phyloP scores from a whole-genome alignment of 2,329 filamentous ascomycete species.

The Alternaria arbusti region DNA sequence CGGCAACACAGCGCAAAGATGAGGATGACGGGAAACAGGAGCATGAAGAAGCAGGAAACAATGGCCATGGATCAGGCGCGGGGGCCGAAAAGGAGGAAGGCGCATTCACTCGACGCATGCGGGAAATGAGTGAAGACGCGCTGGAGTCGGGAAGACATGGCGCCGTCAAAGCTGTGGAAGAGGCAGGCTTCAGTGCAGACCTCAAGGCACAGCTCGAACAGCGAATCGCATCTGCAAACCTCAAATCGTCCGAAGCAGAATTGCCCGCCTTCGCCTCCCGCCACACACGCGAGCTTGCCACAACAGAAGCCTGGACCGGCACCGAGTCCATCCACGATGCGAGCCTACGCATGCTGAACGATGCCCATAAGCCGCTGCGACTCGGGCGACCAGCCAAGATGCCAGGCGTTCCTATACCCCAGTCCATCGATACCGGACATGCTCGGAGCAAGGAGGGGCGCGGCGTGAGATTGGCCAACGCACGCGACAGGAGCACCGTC shows the following conservation, averaged over 20 bases:
- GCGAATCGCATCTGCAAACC: slow-evolving; percentile 62
- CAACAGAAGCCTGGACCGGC: slow-evolving; percentile 77
- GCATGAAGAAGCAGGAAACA: slow-evolving; percentile 18
- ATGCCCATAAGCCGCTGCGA: slow-evolving; percentile 62
- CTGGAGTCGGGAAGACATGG: slow-evolving; percentile 62
- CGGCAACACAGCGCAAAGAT: slow-evolving; percentile 23
- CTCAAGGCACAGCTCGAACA: slow-evolving; percentile 65
- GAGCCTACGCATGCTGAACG: slow-evolving; percentile 77
- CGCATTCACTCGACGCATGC: slow-evolving; percentile 64
- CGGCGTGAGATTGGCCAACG: slow-evolving; percentile 59
- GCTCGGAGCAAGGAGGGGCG: slow-evolving; percentile 48
- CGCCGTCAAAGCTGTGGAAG: slow-evolving; percentile 63
- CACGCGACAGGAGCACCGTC: slow-evolving; percentile 63
- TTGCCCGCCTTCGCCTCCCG: slow-evolving; percentile 68
- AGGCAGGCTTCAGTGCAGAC: slow-evolving; percentile 68
- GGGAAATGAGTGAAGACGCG: slow-evolving; percentile 66
- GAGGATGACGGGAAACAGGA: slow-evolving; percentile 14
- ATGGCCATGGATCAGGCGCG: not conserved
- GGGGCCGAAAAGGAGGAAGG: slow-evolving; percentile 49
- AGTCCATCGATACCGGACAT: slow-evolving; percentile 41
- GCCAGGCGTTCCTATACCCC: slow-evolving; percentile 33
- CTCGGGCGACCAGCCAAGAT: slow-evolving; percentile 23
- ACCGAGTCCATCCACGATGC: slow-evolving; percentile 76
- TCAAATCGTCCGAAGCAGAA: slow-evolving; percentile 60
- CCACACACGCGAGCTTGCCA: slow-evolving; percentile 72